Evolutionary conservation across 2,329 filamentous ascomycete genomes (phyloP).

Genomic region (Coleophoma eucalyptorum): DNA sequence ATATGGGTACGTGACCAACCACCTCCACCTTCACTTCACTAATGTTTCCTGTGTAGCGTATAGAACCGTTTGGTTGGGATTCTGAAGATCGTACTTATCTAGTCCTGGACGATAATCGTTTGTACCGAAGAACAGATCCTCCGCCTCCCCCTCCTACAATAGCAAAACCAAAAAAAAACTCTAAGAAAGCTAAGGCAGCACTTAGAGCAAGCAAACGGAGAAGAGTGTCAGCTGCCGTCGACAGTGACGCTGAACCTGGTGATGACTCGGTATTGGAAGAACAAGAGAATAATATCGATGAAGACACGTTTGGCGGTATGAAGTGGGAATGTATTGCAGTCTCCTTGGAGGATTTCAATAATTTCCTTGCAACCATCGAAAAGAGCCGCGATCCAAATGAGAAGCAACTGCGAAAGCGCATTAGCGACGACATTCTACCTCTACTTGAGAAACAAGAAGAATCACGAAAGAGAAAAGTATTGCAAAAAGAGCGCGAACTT

Average conservation of each 20-base stretch:
- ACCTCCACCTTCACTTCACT: neutral
- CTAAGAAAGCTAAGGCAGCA: conserved; percentile 59
- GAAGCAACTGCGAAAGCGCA: conserved; percentile 66
- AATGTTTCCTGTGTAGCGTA: conserved; percentile 43
- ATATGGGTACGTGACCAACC: conserved; percentile 63
- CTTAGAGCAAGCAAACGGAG: conserved; percentile 70
- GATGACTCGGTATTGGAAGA: conserved; percentile 35
- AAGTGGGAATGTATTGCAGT: conserved; percentile 92
- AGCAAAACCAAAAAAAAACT: conserved; percentile 60
- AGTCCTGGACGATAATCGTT: conserved; percentile 87
- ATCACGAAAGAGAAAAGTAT: conserved; percentile 66
- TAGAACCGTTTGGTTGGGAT: conserved; percentile 87
- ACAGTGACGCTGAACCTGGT: conserved; percentile 33
- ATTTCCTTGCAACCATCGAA: conserved; percentile 66
- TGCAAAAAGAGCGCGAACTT: conserved; percentile 71
- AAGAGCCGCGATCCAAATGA: conserved; percentile 83
- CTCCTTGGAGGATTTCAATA: conserved; percentile 71
- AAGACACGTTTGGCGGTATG: conserved; percentile 69
- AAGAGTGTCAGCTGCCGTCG: conserved; percentile 46
- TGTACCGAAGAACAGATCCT: conserved; percentile 84
- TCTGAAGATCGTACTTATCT: conserved; percentile 82
- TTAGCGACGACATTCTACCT: conserved; percentile 77
- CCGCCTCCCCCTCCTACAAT: conserved; percentile 52
- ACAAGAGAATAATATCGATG: conserved; percentile 32
- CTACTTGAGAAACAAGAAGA: conserved; percentile 78